These are phyloP conservation scores for Salix arbutifolia DNA, from an alignment of 345 rosid species.

Conservation along the genomic window DNA sequence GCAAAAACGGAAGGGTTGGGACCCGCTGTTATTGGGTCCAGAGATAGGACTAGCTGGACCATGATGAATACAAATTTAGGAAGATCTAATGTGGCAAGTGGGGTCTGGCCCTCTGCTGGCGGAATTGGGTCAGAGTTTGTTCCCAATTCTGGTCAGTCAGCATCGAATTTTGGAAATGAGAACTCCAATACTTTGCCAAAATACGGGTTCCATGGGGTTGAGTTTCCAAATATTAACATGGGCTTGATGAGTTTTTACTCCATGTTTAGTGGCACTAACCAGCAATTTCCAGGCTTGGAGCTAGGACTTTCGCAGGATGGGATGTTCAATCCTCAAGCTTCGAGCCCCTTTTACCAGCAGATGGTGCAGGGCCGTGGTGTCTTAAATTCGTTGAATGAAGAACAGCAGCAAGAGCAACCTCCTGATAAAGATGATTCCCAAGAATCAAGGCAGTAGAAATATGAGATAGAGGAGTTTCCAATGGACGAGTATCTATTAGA, in stretches of 20 bases:
- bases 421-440: conserved; percentile 22
- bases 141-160: conserved; percentile 19
- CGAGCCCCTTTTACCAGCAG: conserved; percentile 32
- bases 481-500: background rate
- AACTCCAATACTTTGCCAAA: conserved; percentile 9
- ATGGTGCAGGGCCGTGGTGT: conserved; percentile 21
- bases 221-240: conserved; percentile 27
- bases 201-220: conserved; percentile 22
- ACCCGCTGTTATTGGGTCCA: conserved; percentile 28
- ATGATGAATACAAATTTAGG: conserved; percentile 48
- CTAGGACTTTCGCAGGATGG: conserved; percentile 33
- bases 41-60: conserved; percentile 57
- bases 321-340: conserved; percentile 31
- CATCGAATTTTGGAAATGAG: conserved; percentile 8
- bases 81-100: conserved; percentile 30
- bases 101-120: conserved; percentile 39
- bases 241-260: conserved; percentile 32
- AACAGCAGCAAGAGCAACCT: conserved; percentile 9
- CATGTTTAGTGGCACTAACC: conserved; percentile 21
- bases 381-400: conserved; percentile 14
- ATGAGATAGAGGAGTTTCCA: background rate
- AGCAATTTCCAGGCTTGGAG: conserved; percentile 29
- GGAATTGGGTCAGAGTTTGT: conserved; percentile 45
- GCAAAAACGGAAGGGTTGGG: conserved; percentile 56
- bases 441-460: conserved; percentile 31